A percentile compares a stretch with the other conserved stretches of the same genome.
phyloP scores from a whole-genome alignment of 306 rosid genomes.

The Senna siamea region DNA sequence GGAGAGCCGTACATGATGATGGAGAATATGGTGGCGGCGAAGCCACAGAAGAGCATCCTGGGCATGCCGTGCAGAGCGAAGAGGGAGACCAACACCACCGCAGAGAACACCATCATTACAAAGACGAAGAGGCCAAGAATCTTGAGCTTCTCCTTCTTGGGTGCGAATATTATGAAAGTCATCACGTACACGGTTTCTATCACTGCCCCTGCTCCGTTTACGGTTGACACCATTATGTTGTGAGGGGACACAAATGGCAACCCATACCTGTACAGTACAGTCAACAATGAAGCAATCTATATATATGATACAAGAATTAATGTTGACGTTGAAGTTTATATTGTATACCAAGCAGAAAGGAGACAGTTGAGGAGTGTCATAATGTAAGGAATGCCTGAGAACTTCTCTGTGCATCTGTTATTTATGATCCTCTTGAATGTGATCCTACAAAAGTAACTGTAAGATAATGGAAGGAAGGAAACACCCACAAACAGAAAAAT shows the following conservation, averaged over 20 bases:
- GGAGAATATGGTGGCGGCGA: conserved; percentile 44
- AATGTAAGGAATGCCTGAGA: conserved; percentile 69
- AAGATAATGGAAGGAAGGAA: too few species aligned
- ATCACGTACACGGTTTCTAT: conserved; percentile 53
- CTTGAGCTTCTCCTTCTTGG: conserved; percentile 49
- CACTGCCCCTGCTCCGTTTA: conserved; percentile 60
- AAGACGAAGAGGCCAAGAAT: conserved; percentile 41
- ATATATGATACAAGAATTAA: too few species aligned
- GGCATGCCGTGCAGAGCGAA: conserved; percentile 39
- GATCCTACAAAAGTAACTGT: too few species aligned
- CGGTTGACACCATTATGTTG: conserved; percentile 61
- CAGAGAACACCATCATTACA: conserved; percentile 36
- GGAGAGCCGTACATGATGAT: background rate
- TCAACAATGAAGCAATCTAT: too few species aligned
- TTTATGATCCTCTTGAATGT: conserved; percentile 58
- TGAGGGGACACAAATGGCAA: conserved; percentile 58
- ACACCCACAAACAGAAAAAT: too few species aligned
- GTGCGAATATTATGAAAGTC: conserved; percentile 44
- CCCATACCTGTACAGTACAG: conserved; percentile 51
- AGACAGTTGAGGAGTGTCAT: conserved; percentile 70
- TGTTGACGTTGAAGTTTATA: too few species aligned
- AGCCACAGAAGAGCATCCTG: conserved; percentile 58
- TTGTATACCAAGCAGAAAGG: conserved; percentile 57
- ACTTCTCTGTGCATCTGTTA: conserved; percentile 53
- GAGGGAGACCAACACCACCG: conserved; percentile 54